Base-by-base conservation (phyloP, 208 protist species). In the Leishmania major region DNA sequence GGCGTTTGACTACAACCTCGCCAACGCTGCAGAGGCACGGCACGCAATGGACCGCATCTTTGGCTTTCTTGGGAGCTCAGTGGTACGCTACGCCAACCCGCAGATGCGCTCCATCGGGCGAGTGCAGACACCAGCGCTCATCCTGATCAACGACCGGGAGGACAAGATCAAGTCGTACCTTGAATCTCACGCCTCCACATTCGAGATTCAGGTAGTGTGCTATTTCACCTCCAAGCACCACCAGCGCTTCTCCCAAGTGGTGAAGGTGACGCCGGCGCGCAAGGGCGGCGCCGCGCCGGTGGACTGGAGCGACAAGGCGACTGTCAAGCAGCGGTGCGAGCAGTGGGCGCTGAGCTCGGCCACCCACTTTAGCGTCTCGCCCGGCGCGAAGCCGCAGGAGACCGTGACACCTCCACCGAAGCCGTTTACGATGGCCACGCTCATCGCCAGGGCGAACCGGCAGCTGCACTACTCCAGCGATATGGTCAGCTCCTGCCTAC, bases 21-120 rank as follows among this genome's bases (percentile, higher is more conserved):
- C 94, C 25, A 94, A 93, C 84, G 94, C 94, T 17, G 95, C 95
- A 13, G 93, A 97, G 85, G 93, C 95, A 43, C 92, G 95, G 55
- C 95, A 98, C 78, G 93, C 93, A 51, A 96, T 98, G 93, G 95
- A 98, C 84, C 89, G 94, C 78, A 94, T 97, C 49, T 97, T 98
- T 80, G 95, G 95, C 49, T 98, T 98, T 86, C 85, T 97, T n/a
- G 95, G 94, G 71, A 97, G 94, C 87, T 94, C 91, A 49, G 92
- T 96, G 15, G 92, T 98, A 84, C 92, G 95, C 79, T 91, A 92
- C 79, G 92, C 91, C 62, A 96, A 98, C 89, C 81, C 92, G 57
- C 89, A 96, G 77, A 95, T 97, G 93, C 92, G 94, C 43, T 97
- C 95, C 31, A 96, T 98, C 78, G 95, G 95, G 37, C 94, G 95